A percentile compares a stretch with the other conserved stretches of the same genome.
These are phyloP conservation scores for Cadophora malorum DNA, from an alignment of 2,329 filamentous ascomycete species.

Conservation along the genomic window DNA sequence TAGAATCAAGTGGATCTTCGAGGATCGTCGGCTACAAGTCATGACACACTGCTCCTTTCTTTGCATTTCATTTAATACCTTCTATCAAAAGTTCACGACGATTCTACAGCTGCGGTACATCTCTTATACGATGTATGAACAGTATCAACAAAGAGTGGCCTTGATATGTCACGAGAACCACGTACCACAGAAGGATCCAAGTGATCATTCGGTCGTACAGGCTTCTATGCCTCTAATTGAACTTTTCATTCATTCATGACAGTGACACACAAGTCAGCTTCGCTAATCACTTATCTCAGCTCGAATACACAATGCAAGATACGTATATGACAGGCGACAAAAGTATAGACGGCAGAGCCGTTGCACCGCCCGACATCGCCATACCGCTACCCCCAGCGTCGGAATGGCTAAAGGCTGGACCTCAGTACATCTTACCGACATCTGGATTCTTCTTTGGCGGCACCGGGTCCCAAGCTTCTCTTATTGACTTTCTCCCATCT, in stretches of 20 bases:
- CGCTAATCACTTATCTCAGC: constrained; percentile 26
- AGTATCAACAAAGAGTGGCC: not conserved
- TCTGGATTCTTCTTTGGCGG: constrained; percentile 65
- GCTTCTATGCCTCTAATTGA: not conserved
- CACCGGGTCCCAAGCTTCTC: constrained; percentile 52
- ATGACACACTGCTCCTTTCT: not conserved
- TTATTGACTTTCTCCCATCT: constrained; percentile 67
- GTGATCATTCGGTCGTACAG: too few species aligned
- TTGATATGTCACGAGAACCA: not conserved
- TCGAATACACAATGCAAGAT: constrained; percentile 34
- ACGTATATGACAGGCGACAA: constrained; percentile 34
- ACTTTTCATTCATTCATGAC: not conserved
- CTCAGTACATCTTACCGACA: constrained; percentile 48
- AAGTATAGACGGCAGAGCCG: constrained; percentile 20
- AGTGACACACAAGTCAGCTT: not conserved
- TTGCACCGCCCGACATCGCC: constrained; percentile 30
- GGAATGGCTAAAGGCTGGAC: constrained; percentile 67
- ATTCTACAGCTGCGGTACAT: too few species aligned
- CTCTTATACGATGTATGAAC: not conserved
- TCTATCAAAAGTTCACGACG: too few species aligned
- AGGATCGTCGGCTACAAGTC: not conserved
- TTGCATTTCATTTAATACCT: not conserved
- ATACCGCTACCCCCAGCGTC: constrained; percentile 38
- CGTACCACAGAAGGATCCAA: not conserved
- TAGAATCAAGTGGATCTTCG: not conserved